phyloP scores from a whole-genome alignment of 2,329 filamentous ascomycete genomes.

The Nigrospora oryzae region DNA sequence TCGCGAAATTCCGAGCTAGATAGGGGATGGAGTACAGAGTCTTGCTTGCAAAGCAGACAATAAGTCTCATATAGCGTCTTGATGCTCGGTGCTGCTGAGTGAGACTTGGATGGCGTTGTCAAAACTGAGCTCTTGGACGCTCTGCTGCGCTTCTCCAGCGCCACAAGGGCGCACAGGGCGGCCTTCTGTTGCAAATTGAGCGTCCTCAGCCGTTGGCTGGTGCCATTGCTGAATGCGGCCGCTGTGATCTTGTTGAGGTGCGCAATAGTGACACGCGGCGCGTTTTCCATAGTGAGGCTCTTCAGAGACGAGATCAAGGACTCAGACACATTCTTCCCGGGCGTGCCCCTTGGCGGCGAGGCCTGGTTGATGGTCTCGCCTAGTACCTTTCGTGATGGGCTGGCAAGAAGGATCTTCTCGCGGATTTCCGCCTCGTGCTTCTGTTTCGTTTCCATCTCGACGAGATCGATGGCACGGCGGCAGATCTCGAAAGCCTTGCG shows the following conservation, averaged over 20 bases:
- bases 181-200: conserved; percentile 97
- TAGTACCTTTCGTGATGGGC: conserved; percentile 67
- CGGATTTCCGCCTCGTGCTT: conserved; percentile 58
- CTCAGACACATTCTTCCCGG: conserved; percentile 34
- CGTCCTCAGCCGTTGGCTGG: conserved; percentile 71
- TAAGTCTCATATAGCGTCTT: conserved; percentile 83
- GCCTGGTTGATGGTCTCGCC: conserved; percentile 74
- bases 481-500: conserved; percentile 95
- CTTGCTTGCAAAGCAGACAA: conserved; percentile 69
- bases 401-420: conserved; percentile 48
- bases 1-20: conserved; percentile 91
- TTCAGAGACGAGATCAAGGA: conserved; percentile 46
- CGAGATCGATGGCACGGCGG: conserved; percentile 77
- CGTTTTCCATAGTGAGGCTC: conserved; percentile 63
- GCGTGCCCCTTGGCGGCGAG: conserved; percentile 31
- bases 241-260: conserved; percentile 91
- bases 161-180: conserved; percentile 78
- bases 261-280: conserved; percentile 79
- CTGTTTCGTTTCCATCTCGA: conserved; percentile 74
- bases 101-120: conserved; percentile 53
- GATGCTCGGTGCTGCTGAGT: conserved; percentile 63
- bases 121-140: conserved; percentile 29
- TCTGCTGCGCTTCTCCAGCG: conserved; percentile 70
- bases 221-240: conserved; percentile 82
- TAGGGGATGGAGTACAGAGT: conserved; percentile 83